Base-by-base conservation (phyloP, 345 rosid genomes). In the Erysimum cheiranthoides region DNA sequence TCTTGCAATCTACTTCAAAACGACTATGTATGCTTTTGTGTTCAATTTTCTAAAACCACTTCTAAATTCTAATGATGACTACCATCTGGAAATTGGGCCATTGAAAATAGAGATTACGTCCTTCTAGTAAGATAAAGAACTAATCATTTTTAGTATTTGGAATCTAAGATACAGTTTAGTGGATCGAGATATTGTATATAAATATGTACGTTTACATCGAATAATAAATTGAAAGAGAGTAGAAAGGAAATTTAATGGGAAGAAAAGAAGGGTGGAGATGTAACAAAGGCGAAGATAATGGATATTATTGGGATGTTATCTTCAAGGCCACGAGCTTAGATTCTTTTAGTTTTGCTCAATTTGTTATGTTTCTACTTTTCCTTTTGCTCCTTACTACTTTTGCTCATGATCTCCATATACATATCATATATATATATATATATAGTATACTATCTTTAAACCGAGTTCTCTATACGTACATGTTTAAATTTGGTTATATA, bases 291-390 rank as follows among this genome's bases (percentile, higher is more conserved):
- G 27, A 57, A 61, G 58, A 68, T 54, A 64, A 64, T 57, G 67
- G 67, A 66, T 39, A 47, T 27, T 47, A 65, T 71, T 57, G 76
- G 54, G 65, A 35, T 46, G 75, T 45, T 62, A 66, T 76, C 71
- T 46, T 70, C 52, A 63, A 61, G 45, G 62, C 77, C 81, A 78
- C 81, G 81, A 78, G 73, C 68, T 78, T 66, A 71, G 80, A 71
- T 71, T 77, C 80, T 77, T 64, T 77, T 77, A 78, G 81, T 78
- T 78, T 71, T 78, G 68, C 77, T 60, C 47, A 64, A 10, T 71
- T 71, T 77, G 80, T 47, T 39, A 49, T 47, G 36, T 57, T 71
- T 46, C 47, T 50, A 56, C 73, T 63, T 65, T 78, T 71, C 30
- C 62, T 65, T 78, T 71, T 58, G 12, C 34, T 78, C 68, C 73